A percentile compares a stretch with the other conserved stretches of the same genome.
Conservation (phyloP, 345 rosid genomes). For the Camelina sativa region DNA sequence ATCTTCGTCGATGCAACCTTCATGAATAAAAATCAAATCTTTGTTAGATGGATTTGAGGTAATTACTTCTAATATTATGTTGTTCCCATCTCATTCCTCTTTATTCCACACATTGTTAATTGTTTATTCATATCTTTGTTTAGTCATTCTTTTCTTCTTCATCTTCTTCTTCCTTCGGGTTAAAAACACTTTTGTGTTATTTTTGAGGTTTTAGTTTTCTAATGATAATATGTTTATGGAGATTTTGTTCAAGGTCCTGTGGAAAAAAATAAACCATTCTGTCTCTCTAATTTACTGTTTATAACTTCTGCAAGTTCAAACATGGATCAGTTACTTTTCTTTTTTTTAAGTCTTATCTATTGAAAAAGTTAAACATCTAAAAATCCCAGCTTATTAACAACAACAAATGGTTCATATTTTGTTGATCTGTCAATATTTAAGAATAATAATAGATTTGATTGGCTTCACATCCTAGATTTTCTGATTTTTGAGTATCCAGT, state of each 20-base stretch:
- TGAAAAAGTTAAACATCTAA: neutral
- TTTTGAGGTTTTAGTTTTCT: neutral
- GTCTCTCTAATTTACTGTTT: neutral
- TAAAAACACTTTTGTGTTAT: slow-evolving; percentile 28
- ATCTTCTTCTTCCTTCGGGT: neutral
- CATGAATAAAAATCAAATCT: slow-evolving; percentile 52
- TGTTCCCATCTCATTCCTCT: slow-evolving; percentile 22
- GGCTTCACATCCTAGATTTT: neutral
- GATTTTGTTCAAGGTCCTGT: neutral
- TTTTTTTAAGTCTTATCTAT: too few relatives aligned
- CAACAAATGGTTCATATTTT: neutral
- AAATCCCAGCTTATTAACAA: neutral
- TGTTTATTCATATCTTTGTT: slow-evolving; percentile 47
- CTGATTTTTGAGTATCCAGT: neutral
- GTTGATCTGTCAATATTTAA: neutral
- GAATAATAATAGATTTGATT: neutral
- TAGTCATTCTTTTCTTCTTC: slow-evolving; percentile 33
- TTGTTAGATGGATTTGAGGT: slow-evolving; percentile 40
- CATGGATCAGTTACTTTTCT: too few relatives aligned
- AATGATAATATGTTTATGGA: slow-evolving; percentile 16
- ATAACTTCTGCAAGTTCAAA: neutral
- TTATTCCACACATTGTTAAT: slow-evolving; percentile 38
- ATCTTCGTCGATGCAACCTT: slow-evolving; percentile 77
- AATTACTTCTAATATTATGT: slow-evolving; percentile 19
- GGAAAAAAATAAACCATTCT: neutral